Evolutionary conservation across 441 rosid genomes (phyloP), one percentile per base, ranked within the genome.

Genomic region (Corymbia calophylla): DNA sequence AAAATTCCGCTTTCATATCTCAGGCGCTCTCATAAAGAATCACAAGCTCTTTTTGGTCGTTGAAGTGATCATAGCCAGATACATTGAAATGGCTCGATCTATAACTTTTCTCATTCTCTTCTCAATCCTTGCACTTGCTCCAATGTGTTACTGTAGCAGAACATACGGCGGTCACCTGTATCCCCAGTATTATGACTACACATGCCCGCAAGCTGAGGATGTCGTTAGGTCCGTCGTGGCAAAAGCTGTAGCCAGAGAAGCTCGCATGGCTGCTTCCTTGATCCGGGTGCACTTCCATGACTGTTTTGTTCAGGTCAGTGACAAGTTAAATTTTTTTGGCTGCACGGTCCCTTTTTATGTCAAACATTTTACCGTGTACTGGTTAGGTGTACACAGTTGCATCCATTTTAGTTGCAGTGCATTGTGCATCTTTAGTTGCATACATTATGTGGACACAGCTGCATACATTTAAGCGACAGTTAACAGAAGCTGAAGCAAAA

Each of bases 281-380:
- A 88, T 97, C 7, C 94, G 99, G 94, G 97, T 97, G 80, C 99
- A 95, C 88, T 97, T 97, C 93, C 99, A 95, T 77, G 99, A 97
- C 93, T 97, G 99, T 88, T 97, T 97, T 88, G 99, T 96, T 92
- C 92, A 96, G 98, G 99, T 96, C 73, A 70, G 86, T 88, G 25
- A 77, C 35, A 31, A 14, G 66, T 10, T 88, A 85, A 85, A 5
- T 47, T 23, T n/a, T 68, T 35, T 21, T 12, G 31, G 77, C 77
- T 66, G 44, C 44, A 66, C 23, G 77, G 51, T 89, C 86, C 54
- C 15, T 11, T 66, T 66, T 66, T 21, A 66, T 64, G 39, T 64
- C 32, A n/a, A n/a, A 31, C 17, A 64, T 16, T 39, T 39, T 39
- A 39, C 44, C 44, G 44, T 6, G 15, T 60, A 12, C 66, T 27